Conservation (phyloP, 148 eudicot genomes). For the Spergularia marina region DNA sequence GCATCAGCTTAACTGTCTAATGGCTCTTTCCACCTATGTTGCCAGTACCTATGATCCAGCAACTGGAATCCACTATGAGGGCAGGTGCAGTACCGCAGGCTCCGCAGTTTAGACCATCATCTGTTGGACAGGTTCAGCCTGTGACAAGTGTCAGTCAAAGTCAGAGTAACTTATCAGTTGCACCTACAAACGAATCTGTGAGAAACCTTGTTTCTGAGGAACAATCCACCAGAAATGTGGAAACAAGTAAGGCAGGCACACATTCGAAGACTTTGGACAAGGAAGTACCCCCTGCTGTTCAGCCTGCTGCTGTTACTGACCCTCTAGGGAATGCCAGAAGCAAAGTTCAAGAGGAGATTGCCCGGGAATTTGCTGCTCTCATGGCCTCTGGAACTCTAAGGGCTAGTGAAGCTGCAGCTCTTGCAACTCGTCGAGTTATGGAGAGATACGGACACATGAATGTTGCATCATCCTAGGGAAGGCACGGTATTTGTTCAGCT, state of each 20-base stretch:
- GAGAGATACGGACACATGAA: slow-evolving; percentile 56
- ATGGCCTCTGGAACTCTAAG: slow-evolving; percentile 84
- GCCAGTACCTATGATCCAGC: slow-evolving; percentile 94
- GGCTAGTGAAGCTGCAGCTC: slow-evolving; percentile 94
- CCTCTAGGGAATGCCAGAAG: slow-evolving; percentile 73
- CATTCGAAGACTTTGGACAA: slow-evolving; percentile 8
- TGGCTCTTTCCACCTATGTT: background rate
- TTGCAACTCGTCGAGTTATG: slow-evolving; percentile 90
- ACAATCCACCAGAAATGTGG: slow-evolving; percentile 23
- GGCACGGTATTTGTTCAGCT: background rate
- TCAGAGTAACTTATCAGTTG: background rate
- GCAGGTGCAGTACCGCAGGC: slow-evolving; percentile 87
- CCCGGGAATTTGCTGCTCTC: slow-evolving; percentile 69
- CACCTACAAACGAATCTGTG: slow-evolving; percentile 8
- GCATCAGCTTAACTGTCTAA: background rate
- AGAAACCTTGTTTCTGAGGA: slow-evolving; percentile 21
- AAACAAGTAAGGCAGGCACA: background rate
- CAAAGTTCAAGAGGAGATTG: slow-evolving; percentile 86
- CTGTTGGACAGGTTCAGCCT: slow-evolving; percentile 22
- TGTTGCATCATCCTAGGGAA: slow-evolving; percentile 40
- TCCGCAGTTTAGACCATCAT: slow-evolving; percentile 68
- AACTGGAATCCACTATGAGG: slow-evolving; percentile 76
- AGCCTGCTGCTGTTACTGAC: slow-evolving; percentile 37
- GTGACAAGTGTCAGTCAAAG: slow-evolving; percentile 8
- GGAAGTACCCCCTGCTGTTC: slow-evolving; percentile 26